Percentiles rank a stretch among this genome's conserved stretches.
These are phyloP conservation scores for Penicillium sp. DNA, from an alignment of 2,329 filamentous ascomycete species.

Conservation along the genomic window DNA sequence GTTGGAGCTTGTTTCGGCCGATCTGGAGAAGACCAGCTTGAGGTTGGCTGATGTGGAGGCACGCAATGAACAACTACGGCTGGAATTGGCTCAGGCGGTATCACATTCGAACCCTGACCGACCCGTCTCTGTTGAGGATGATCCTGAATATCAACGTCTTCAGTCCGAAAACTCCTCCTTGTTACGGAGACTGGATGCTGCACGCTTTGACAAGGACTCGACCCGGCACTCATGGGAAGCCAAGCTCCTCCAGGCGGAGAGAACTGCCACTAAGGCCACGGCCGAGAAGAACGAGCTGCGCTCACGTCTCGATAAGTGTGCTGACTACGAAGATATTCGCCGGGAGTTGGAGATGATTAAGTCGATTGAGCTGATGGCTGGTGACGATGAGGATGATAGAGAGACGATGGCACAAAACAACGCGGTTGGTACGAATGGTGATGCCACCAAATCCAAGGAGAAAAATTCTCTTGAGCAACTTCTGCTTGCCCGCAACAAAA, in stretches of 20 bases:
- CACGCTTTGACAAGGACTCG: constrained; percentile 77
- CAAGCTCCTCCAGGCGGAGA: constrained; percentile 73
- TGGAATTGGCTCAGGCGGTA: constrained; percentile 87
- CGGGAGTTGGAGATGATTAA: constrained; percentile 95
- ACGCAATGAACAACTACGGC: constrained; percentile 85
- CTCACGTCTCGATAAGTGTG: constrained; percentile 80
- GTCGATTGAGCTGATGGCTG: constrained; percentile 94
- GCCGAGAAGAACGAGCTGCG: constrained; percentile 79
- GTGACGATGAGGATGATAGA: constrained; percentile 66
- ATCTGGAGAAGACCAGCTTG: constrained; percentile 83
- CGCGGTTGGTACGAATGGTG: constrained; percentile 45
- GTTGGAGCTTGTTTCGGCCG: constrained; percentile 87
- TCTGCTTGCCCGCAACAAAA: constrained; percentile 90
- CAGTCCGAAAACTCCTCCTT: constrained; percentile 91
- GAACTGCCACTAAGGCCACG: constrained; percentile 70
- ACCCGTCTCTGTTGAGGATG: constrained; percentile 71
- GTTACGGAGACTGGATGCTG: constrained; percentile 80
- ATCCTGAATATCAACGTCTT: constrained; percentile 82
- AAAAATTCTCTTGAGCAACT: constrained; percentile 83
- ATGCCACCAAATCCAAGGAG: constrained; percentile 59
- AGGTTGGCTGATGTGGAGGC: constrained; percentile 88
- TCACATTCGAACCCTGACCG: constrained; percentile 65
- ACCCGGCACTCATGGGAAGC: constrained; percentile 74
- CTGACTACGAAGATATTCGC: constrained; percentile 94
- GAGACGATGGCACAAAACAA: constrained; percentile 40